Evolutionary conservation across 2,329 filamentous ascomycete genomes (phyloP).

Genomic region (Rasamsonia emersonii): DNA sequence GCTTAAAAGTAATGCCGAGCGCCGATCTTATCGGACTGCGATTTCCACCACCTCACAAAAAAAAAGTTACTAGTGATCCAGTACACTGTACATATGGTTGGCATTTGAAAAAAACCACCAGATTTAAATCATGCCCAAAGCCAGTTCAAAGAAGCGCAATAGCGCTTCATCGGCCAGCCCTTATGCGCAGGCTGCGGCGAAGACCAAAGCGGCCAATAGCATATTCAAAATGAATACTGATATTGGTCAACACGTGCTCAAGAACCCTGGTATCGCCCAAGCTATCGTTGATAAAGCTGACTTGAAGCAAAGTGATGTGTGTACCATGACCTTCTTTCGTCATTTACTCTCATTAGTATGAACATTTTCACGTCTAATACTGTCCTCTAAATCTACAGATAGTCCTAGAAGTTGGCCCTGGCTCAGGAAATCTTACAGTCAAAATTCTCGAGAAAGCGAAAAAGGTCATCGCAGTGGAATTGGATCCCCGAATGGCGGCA

Average conservation of each 20-base stretch:
- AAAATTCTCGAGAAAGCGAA: conserved; percentile 82
- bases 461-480: conserved; percentile 75
- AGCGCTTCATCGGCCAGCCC: conserved; percentile 31
- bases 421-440: conserved; percentile 81
- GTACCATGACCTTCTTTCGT: conserved; percentile 9
- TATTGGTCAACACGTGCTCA: conserved; percentile 84
- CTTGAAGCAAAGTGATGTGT: conserved; percentile 73
- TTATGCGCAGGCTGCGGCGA: conserved; percentile 36
- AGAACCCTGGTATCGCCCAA: conserved; percentile 78
- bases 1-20: background rate
- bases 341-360: background rate
- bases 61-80: too few relatives aligned
- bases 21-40: conserved; percentile 1
- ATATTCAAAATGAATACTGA: conserved; percentile 98
- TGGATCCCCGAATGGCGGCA: conserved; percentile 93
- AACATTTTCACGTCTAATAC: conserved; percentile 2
- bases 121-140: conserved; percentile 49
- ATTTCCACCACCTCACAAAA: too few relatives aligned
- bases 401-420: conserved; percentile 87
- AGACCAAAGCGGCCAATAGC: conserved; percentile 56
- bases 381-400: conserved; percentile 48
- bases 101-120: too few relatives aligned
- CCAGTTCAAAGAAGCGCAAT: conserved; percentile 46
- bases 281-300: conserved; percentile 79
- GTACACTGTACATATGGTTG: too few relatives aligned